Base-by-base conservation (phyloP, 176 grass and related monocot genomes). In the Hordeum marinum region DNA sequence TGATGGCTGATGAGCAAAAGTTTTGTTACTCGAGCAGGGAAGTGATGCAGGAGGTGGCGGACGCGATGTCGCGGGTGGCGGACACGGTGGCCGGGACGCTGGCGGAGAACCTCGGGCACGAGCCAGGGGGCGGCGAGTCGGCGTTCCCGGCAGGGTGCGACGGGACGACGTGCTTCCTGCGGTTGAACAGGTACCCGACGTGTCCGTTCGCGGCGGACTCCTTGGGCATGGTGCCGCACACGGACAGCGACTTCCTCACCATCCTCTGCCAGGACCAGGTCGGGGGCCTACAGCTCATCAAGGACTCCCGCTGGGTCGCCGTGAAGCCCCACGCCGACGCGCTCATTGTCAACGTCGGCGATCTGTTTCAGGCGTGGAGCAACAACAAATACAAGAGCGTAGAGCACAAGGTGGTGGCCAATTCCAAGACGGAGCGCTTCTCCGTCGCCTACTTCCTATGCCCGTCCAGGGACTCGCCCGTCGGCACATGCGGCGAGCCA, bases 181-280 rank as follows among this genome's bases (percentile, higher is more conserved):
- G 96, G 12, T 82, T 98, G 6, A 98, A 98, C 65, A 27, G 88
- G 37, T 98, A 98, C 64, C 96, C 96, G 21, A 75, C 96, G 46
- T 98, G 96, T 82, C 91, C 93, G n/a, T 93, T 95, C 83, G 86
- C 81, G 66, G 8, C 76, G 69, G 81, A 75, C 14, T 83, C 88
- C 14, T 90, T 89, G 45, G 96, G 96, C 26, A 77, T 98, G 57
- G 79, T 98, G 36, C 92, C 96, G 7, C 96, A 98, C 89, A 98
- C 91, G 17, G 96, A 98, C 80, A 96, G 93, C 79, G 91, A 98
- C 90, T 96, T 94, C 85, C 91, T 98, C 69, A 96, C 93, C 9
- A 86, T 98, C 82, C 88, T 98, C 18, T 81, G 84, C 83, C 96
- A 98, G 72, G 93, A 98, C 90, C 91, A 98, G 25, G 91, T 98